Percentiles rank a stretch among this genome's conserved stretches.
Conservation (phyloP, 176 grass and related monocot species). For the Neostapfia colusana region DNA sequence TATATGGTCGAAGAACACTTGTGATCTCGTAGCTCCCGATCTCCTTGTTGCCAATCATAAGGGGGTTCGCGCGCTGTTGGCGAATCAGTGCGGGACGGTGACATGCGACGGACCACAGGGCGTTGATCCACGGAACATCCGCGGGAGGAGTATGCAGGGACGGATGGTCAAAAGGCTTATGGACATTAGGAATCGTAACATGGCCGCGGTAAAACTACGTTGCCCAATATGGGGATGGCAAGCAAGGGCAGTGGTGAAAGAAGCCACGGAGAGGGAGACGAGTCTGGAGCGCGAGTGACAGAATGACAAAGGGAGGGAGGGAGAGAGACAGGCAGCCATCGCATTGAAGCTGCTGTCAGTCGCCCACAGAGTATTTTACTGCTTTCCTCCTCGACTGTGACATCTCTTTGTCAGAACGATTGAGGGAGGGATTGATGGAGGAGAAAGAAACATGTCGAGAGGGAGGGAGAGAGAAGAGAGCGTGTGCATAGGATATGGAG, state of each 20-base stretch:
- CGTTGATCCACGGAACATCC: background rate
- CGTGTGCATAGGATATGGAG: conserved; percentile 14
- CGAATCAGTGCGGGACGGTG: background rate
- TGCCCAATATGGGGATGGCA: conserved; percentile 44
- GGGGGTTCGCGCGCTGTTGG: background rate
- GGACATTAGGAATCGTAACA: conserved; percentile 51
- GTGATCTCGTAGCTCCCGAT: background rate
- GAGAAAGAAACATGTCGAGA: conserved; percentile 22
- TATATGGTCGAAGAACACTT: background rate
- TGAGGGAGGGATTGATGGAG: conserved; percentile 14
- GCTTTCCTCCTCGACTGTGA: conserved; percentile 82
- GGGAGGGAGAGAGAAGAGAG: conserved; percentile 14
- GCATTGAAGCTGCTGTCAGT: conserved; percentile 79
- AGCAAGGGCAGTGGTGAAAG: conserved; percentile 40
- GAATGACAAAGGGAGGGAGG: conserved; percentile 31
- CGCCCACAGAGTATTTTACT: conserved; percentile 83
- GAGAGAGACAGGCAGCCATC: conserved; percentile 28
- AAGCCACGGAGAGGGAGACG: conserved; percentile 21
- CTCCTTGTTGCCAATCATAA: background rate
- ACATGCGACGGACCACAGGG: background rate
- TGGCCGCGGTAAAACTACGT: conserved; percentile 37
- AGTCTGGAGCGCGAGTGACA: conserved; percentile 33
- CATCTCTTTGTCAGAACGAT: conserved; percentile 89
- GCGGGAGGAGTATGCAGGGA: too few species aligned
- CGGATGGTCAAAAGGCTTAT: conserved; percentile 51